Conservation (phyloP, 2,329 filamentous ascomycete genomes). For the Xylaria polymorpha region DNA sequence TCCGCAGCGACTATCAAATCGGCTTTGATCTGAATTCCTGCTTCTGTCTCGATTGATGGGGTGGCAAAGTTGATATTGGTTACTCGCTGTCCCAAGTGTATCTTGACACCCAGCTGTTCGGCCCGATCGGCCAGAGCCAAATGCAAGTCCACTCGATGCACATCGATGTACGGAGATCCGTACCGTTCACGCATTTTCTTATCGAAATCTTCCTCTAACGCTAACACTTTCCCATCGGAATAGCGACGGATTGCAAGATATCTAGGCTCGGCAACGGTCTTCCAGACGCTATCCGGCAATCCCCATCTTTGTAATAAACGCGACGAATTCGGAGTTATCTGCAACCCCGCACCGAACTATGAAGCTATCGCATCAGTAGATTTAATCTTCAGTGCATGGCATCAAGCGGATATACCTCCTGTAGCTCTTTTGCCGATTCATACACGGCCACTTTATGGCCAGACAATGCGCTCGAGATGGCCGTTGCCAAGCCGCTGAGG, state of each 20-base stretch:
- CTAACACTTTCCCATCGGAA: constrained; percentile 59
- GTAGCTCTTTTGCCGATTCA: constrained; percentile 55
- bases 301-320: constrained; percentile 63
- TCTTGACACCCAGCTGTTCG: constrained; percentile 62
- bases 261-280: constrained; percentile 56
- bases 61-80: constrained; percentile 60
- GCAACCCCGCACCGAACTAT: constrained; percentile 65
- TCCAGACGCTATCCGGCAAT: constrained; percentile 58
- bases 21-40: constrained; percentile 54
- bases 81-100: constrained; percentile 62
- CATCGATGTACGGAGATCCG: constrained; percentile 65
- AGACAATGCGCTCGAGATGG: constrained; percentile 53
- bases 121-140: constrained; percentile 63
- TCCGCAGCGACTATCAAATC: constrained; percentile 73
- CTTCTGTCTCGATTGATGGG: constrained; percentile 54
- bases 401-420: constrained; percentile 49
- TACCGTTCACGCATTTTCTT: constrained; percentile 65
- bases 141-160: constrained; percentile 73
- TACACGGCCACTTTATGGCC: constrained; percentile 57
- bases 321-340: constrained; percentile 63
- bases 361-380: constrained; percentile 6
- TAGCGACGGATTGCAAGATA: constrained; percentile 65
- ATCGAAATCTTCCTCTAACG: constrained; percentile 63
- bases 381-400: background rate
- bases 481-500: constrained; percentile 56